phyloP scores from a whole-genome alignment of 495 filamentous ascomycete genomes.

The Rusavskia elegans region DNA sequence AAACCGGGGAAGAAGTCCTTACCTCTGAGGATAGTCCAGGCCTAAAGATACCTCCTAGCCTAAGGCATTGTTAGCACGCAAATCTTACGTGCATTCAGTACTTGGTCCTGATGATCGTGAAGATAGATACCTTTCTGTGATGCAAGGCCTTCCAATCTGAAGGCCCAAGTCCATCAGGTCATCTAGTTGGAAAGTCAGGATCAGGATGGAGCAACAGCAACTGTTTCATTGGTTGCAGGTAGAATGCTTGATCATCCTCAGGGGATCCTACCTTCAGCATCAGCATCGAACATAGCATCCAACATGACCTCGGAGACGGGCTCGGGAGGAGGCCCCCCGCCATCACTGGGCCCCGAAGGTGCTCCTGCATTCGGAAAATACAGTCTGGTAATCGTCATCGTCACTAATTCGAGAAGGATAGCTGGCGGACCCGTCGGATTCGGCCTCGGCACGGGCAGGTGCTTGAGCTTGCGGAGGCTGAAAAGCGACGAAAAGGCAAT shows the following conservation, averaged over 20 bases:
- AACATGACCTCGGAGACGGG: background rate
- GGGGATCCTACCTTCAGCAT: conserved; percentile 13
- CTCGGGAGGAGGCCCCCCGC: too few species aligned
- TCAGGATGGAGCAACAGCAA: too few species aligned
- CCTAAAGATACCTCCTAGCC: conserved; percentile 31
- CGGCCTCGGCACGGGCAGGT: background rate
- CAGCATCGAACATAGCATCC: conserved; percentile 11
- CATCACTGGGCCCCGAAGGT: background rate
- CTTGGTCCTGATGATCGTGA: background rate
- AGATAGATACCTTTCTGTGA: conserved; percentile 37
- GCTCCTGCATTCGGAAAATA: background rate
- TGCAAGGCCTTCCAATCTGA: conserved; percentile 46
- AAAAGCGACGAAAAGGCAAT: conserved; percentile 4
- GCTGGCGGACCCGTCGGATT: background rate
- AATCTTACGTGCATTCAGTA: background rate
- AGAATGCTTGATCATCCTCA: too few species aligned
- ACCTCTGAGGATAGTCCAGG: conserved; percentile 5
- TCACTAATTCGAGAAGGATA: background rate
- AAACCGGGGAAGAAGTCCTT: too few species aligned
- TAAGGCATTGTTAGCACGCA: conserved; percentile 11
- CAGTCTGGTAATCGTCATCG: background rate
- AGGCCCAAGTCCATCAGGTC: conserved; percentile 49
- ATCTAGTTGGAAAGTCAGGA: conserved; percentile 9
- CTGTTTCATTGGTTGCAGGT: too few species aligned
- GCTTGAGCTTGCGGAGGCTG: conserved; percentile 1